Conservation (phyloP, 2,329 filamentous ascomycete genomes). For the Nigrograna mackinnonii region DNA sequence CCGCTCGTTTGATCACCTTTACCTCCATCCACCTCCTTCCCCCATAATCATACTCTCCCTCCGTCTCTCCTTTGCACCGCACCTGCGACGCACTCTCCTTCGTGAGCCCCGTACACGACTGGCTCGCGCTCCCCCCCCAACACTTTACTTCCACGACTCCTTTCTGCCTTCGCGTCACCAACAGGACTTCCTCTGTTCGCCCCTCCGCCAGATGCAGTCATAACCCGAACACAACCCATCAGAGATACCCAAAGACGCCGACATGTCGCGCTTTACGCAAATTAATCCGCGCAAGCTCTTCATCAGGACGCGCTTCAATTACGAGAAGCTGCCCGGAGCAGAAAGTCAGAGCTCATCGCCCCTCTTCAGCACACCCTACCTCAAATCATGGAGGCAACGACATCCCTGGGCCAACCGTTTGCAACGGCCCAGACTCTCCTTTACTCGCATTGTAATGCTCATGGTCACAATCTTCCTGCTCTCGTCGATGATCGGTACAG, state of each 20-base stretch:
- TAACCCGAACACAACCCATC: too few species aligned
- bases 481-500: conserved; percentile 45
- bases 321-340: conserved; percentile 49
- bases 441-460: conserved; percentile 45
- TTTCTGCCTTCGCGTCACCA: conserved; percentile 5
- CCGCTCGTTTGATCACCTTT: conserved; percentile 14
- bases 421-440: conserved; percentile 46
- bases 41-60: conserved; percentile 3
- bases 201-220: conserved; percentile 24
- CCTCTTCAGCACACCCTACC: conserved; percentile 37
- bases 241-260: too few species aligned
- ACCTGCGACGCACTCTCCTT: neutral
- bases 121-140: too few species aligned
- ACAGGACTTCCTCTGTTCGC: too few species aligned
- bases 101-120: neutral
- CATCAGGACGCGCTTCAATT: conserved; percentile 47
- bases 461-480: conserved; percentile 45
- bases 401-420: conserved; percentile 43
- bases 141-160: too few species aligned
- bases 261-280: conserved; percentile 39
- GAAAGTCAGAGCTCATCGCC: conserved; percentile 46
- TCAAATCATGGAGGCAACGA: conserved; percentile 39
- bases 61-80: neutral
- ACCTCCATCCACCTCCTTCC: conserved; percentile 1
- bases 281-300: conserved; percentile 51